Conservation (phyloP, 2,329 filamentous ascomycete species). For the Aspergillus novoparasiticus region DNA sequence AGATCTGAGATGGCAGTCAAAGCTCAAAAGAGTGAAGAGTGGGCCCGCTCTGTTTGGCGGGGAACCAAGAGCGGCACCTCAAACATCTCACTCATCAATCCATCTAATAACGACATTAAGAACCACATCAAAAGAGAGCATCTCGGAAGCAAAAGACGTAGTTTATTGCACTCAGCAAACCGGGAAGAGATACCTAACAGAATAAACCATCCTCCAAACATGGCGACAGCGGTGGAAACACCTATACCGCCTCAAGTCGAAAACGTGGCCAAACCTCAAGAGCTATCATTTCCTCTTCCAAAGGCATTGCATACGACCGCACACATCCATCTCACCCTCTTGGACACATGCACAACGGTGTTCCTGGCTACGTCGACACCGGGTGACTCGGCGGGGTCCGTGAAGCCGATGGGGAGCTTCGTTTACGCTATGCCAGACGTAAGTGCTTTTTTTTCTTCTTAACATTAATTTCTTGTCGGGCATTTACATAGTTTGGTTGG, state of each 20-base stretch:
- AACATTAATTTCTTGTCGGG: neutral
- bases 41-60: conserved; percentile 3
- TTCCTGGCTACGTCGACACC: conserved; percentile 59
- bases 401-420: conserved; percentile 75
- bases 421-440: conserved; percentile 94
- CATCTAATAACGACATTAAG: neutral
- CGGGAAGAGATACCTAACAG: neutral
- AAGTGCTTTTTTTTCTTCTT: conserved; percentile 31
- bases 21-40: neutral
- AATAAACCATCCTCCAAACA: conserved; percentile 9
- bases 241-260: conserved; percentile 18
- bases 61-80: conserved; percentile 6
- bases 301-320: conserved; percentile 59
- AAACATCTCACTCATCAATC: neutral
- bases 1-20: neutral
- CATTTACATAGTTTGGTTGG: neutral
- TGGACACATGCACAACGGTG: conserved; percentile 55
- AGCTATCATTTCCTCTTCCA: conserved; percentile 61
- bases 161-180: neutral
- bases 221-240: conserved; percentile 16
- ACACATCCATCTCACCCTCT: conserved; percentile 60
- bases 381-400: conserved; percentile 41
- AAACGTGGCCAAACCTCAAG: conserved; percentile 45
- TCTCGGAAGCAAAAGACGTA: neutral
- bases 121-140: neutral